Evolutionary conservation across 345 rosid genomes (phyloP), one percentile per base, ranked within the genome.

Genomic region (Brassica carinata): DNA sequence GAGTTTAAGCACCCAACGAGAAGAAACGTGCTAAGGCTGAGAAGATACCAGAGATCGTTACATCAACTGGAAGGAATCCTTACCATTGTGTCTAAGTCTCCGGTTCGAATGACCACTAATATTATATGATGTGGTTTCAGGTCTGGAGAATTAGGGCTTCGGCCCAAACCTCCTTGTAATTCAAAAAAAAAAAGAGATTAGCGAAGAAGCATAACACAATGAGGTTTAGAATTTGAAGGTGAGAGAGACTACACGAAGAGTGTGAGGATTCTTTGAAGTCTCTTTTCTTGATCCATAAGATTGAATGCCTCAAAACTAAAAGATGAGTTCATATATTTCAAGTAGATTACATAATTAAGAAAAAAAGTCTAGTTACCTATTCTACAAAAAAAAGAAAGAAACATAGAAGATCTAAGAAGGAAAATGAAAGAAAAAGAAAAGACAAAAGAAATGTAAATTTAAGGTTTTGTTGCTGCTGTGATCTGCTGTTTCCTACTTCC

Each of bases 401-500:
- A 33, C 29, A 19, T 67, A 61, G 30, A 61, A 55, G 74, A 67
- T 31, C 78, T 67, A 79, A 29, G 8, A 67, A 63, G 38, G 43
- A 27, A 67, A 36, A 63, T 1, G 18, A 27, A n/a, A 45, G 61
- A 69, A 8, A 8, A 69, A 27, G 23, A 19, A 19, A 19, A 19
- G 43, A 17, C 14, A 79, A 53, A 64, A 45, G 2, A 73, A 48
- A 5, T 62, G 29, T n/a, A 69, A 27, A 6, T 36, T 63, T 68
- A 81, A 69, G 83, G 83, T 70, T 75, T 69, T 71, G 23, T 75
- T 75, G 80, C 51, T 5, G 55, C 19, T 64, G 51, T 75, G 76
- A 38, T 58, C 67, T 81, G 62, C 11, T 81, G 80, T 36, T 75
- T 81, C 76, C 76, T 81, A 75, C 77, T 81, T 65, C 77, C 84